These are phyloP conservation scores for Diaporthe amygdali DNA, from an alignment of 2,329 filamentous ascomycete species.

Conservation along the genomic window DNA sequence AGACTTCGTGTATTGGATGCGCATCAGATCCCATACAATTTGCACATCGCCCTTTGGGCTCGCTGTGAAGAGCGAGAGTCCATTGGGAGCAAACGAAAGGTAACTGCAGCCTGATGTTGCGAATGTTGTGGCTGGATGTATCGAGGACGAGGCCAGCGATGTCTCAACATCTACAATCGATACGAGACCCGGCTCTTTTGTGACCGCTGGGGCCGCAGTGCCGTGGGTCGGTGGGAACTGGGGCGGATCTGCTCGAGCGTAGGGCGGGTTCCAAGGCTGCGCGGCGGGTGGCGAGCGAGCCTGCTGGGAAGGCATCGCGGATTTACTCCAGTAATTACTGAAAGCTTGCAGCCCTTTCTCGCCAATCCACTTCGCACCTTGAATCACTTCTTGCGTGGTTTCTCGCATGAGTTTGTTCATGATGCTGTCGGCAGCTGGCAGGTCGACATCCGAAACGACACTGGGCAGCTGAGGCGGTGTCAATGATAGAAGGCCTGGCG, in stretches of 20 bases:
- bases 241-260: slow-evolving; percentile 50
- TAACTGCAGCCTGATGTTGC: slow-evolving; percentile 80
- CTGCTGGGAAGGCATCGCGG: slow-evolving; percentile 47
- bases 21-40: slow-evolving; percentile 80
- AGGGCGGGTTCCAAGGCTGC: slow-evolving; percentile 53
- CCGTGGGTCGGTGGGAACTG: slow-evolving; percentile 81
- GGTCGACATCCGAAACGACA: slow-evolving; percentile 71
- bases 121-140: slow-evolving; percentile 74
- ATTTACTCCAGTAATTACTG: slow-evolving; percentile 80
- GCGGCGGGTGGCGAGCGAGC: slow-evolving; percentile 49
- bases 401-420: slow-evolving; percentile 80
- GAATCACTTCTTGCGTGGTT: slow-evolving; percentile 78
- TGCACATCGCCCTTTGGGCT: slow-evolving; percentile 86
- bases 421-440: slow-evolving; percentile 73
- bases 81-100: slow-evolving; percentile 77
- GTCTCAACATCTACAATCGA: slow-evolving; percentile 75
- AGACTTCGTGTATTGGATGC: slow-evolving; percentile 65
- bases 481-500: slow-evolving; percentile 62
- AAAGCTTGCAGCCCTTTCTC: slow-evolving; percentile 79
- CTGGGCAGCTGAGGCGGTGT: slow-evolving; percentile 73
- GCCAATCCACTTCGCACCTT: slow-evolving; percentile 76
- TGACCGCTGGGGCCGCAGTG: slow-evolving; percentile 58
- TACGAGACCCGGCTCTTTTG: slow-evolving; percentile 74
- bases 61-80: slow-evolving; percentile 76
- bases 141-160: slow-evolving; percentile 56